phyloP scores from a whole-genome alignment of 768 basidiomycete species.

The Chalciporus pseudorubinellus region DNA sequence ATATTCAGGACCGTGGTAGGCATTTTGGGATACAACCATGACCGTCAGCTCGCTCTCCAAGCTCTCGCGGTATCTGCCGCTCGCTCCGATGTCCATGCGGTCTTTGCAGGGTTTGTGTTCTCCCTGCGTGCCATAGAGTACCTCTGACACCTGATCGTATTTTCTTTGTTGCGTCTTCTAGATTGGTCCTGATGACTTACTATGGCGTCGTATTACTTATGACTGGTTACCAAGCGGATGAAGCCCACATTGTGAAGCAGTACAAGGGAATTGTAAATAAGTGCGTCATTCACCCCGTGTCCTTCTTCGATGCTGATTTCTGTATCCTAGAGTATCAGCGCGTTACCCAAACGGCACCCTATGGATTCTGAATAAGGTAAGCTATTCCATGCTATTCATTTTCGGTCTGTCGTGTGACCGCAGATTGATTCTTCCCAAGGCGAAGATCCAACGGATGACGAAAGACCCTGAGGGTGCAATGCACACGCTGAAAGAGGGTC shows the following conservation, averaged over 20 bases:
- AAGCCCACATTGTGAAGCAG: conserved; percentile 57
- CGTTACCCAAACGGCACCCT: conserved; percentile 66
- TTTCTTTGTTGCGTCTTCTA: conserved; percentile 23
- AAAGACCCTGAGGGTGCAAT: conserved; percentile 66
- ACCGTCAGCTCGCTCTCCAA: conserved; percentile 63
- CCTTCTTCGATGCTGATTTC: not conserved
- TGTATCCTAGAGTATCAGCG: conserved; percentile 42
- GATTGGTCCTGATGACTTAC: conserved; percentile 80
- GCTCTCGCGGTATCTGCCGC: conserved; percentile 68
- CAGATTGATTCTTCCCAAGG: conserved; percentile 37
- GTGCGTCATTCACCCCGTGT: conserved; percentile 35
- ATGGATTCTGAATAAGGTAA: conserved; percentile 75
- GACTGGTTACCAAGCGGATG: conserved; percentile 76
- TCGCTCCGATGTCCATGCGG: conserved; percentile 67
- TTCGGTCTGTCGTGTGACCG: not conserved
- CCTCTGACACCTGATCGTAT: not conserved
- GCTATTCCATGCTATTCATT: conserved; percentile 32
- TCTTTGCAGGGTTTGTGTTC: conserved; percentile 65
- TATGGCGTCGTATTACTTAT: conserved; percentile 67
- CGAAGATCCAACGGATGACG: conserved; percentile 74
- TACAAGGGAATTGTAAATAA: conserved; percentile 64
- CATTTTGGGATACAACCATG: conserved; percentile 73
- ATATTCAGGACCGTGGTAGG: conserved; percentile 62
- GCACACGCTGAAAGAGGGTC: conserved; percentile 52
- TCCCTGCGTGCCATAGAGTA: not conserved